These are phyloP conservation scores for Nannochloropsis salina DNA, from an alignment of 108 stramenopile genomes.

Conservation along the genomic window DNA sequence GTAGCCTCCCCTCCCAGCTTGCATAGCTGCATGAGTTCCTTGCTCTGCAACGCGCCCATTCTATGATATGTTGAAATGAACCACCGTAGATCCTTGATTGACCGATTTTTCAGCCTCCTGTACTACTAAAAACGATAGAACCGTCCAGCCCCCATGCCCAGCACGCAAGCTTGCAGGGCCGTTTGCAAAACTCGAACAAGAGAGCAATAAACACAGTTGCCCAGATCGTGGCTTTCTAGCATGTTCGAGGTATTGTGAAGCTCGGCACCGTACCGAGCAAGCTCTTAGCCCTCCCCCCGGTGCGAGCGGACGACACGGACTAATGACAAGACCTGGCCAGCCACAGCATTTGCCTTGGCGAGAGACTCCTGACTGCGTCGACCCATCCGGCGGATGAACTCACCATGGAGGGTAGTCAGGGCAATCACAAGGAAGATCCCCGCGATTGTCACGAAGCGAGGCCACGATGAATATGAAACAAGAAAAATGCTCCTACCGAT, in stretches of 20 bases:
- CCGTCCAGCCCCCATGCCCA: not conserved
- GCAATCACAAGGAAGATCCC: not conserved
- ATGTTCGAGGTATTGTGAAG: not conserved
- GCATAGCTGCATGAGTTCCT: not conserved
- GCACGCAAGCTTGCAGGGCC: not conserved
- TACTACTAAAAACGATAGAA: no score
- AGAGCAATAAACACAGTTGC: conserved; percentile 8
- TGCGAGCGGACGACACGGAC: conserved; percentile 42
- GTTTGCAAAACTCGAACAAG: not conserved
- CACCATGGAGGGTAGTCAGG: conserved; percentile 12
- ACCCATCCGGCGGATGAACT: conserved; percentile 17
- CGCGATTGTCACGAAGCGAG: not conserved
- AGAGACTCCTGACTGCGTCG: not conserved
- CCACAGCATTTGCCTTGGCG: conserved; percentile 32
- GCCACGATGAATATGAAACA: not conserved
- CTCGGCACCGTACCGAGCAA: conserved; percentile 10
- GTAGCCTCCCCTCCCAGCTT: not conserved
- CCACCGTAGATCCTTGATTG: not conserved
- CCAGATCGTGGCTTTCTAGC: conserved; percentile 22
- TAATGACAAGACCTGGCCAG: conserved; percentile 40
- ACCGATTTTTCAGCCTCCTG: no score
- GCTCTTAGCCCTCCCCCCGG: conserved; percentile 33
- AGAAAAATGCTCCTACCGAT: conserved; percentile 8
- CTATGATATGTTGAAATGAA: not conserved
- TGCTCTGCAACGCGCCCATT: conserved; percentile 14